Evolutionary conservation across 306 rosid genomes (phyloP), one percentile per base, ranked within the genome.

Genomic region (Parietaria judaica): DNA sequence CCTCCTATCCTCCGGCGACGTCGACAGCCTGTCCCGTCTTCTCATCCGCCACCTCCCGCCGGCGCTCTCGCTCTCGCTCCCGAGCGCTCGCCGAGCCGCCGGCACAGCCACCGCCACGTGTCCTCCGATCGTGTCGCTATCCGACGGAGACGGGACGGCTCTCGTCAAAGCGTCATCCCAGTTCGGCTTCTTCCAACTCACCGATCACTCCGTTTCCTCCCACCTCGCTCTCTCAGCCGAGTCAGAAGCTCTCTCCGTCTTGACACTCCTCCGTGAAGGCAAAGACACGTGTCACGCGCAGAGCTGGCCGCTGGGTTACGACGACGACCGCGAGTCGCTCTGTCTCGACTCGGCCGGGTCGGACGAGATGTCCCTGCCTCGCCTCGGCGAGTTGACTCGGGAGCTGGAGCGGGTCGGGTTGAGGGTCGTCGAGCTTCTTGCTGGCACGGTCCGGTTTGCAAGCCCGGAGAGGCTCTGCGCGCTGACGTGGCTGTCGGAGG

Each of bases 11-110:
- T 88, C 80, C 51, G 72, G 90, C 34, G 74, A 83, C 37, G 95
- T 88, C 63, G 90, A 84, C 43, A 70, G 90, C 36, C 85, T 90
- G 68, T 87, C 96, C 11, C 72, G 58, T 12, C 83, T 87, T 70
- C 81, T 87, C 78, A 78, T 81, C 78, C 91, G 91, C 64, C 90
- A 88, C 63, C 80, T 90, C 35, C 96, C 96, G 0, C 97, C 95
- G 8, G 67, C 69, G 3, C 95, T 90, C 76, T 62, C 69, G 3
- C 95, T 90, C 76, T 78, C 95, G 52, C 89, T 80, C 71, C 89
- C 96, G 48, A 50, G 78, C 56, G 73, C 80, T 44, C 82, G 79
- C 79, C 67, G 76, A 16, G 51, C 50, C 36, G n/a, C 60, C 66
- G 14, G 11, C 36, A 52, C 53, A 5, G 14, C 80, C 2, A 5